A percentile compares a stretch with the other conserved stretches of the same genome.
Conservation (phyloP, 1,284 basidiomycete genomes). For the Spongiforma sp. region DNA sequence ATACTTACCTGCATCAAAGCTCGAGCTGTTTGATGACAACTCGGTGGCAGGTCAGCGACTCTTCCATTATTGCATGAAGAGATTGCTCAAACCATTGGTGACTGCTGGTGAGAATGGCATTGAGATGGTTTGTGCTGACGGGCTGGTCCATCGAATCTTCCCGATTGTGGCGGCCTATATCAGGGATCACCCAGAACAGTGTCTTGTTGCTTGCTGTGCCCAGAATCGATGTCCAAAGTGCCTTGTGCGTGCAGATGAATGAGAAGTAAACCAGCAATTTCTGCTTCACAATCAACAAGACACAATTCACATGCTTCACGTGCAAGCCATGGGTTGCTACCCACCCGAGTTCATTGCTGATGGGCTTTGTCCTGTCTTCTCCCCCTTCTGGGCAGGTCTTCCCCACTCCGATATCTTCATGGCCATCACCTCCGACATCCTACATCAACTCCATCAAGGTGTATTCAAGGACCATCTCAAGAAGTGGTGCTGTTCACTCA, state of each 20-base stretch:
- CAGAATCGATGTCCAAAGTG: constrained; percentile 26
- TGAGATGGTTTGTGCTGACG: background rate
- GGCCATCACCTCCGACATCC: background rate
- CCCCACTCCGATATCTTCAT: background rate
- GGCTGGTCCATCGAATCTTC: constrained; percentile 6
- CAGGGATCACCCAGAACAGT: background rate
- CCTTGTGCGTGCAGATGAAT: background rate
- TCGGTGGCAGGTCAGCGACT: background rate
- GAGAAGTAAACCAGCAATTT: background rate
- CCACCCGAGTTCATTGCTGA: constrained; percentile 1
- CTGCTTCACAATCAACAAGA: background rate
- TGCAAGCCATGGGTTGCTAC: background rate
- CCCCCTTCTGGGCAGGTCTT: background rate
- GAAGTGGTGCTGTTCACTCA: background rate
- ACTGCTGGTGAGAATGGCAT: background rate
- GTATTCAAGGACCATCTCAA: background rate
- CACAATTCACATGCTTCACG: background rate
- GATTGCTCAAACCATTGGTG: background rate
- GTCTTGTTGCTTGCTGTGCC: constrained; percentile 22
- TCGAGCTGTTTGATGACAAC: background rate
- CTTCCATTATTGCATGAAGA: background rate
- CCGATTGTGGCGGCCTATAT: constrained; percentile 24
- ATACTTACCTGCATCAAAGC: background rate
- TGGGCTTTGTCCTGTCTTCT: background rate
- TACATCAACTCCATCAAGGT: background rate